These are phyloP conservation scores for Boletus subparvulus DNA, from an alignment of 768 basidiomycete species.

Conservation along the genomic window DNA sequence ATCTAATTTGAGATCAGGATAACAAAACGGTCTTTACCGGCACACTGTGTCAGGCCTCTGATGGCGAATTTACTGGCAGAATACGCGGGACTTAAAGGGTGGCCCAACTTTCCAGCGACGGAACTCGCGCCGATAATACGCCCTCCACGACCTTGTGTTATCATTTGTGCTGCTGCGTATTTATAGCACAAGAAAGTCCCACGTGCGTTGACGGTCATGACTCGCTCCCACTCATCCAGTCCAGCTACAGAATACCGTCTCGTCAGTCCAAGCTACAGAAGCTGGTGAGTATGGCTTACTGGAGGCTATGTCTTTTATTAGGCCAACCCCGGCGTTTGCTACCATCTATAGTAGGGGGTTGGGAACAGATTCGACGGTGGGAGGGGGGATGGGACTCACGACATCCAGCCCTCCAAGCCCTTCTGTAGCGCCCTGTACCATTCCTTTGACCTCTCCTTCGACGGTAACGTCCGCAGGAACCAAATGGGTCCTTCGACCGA, in stretches of 20 bases:
- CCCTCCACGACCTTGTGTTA: constrained; percentile 50
- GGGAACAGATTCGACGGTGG: no score
- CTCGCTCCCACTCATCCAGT: no score
- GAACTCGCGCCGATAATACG: constrained; percentile 49
- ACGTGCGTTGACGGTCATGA: constrained; percentile 51
- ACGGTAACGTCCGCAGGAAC: no score
- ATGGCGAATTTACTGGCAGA: constrained; percentile 42
- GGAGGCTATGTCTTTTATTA: not conserved
- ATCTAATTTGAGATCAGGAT: not conserved
- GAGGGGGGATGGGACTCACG: no score
- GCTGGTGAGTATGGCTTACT: not conserved
- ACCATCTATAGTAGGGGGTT: no score
- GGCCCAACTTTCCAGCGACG: constrained; percentile 2
- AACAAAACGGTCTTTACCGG: constrained; percentile 25
- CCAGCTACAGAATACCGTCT: constrained; percentile 23
- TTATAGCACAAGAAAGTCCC: constrained; percentile 64
- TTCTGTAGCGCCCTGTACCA: no score
- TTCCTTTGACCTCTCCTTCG: no score
- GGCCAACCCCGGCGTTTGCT: constrained; percentile 19
- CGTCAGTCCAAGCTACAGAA: not conserved
- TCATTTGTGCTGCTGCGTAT: constrained; percentile 62
- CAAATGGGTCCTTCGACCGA: no score
- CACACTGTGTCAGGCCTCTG: constrained; percentile 41
- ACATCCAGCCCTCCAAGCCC: no score
- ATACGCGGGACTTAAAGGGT: constrained; percentile 23